A percentile compares a stretch with the other conserved stretches of the same genome.
These are phyloP conservation scores for Botrytis deweyae DNA, from an alignment of 2,329 filamentous ascomycete species.

Conservation along the genomic window DNA sequence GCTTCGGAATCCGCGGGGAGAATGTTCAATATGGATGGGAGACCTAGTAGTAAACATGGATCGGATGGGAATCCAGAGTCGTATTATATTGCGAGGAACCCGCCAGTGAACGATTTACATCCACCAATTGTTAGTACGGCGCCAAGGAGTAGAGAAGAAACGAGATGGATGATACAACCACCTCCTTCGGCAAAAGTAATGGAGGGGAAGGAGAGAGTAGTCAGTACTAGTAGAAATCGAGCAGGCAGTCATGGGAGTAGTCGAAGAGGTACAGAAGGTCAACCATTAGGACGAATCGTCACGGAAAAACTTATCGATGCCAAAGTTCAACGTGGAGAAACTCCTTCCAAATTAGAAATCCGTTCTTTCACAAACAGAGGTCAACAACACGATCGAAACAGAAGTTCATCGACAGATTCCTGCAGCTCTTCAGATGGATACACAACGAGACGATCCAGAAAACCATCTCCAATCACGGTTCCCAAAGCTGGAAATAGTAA, in stretches of 20 bases:
- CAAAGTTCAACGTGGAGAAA: constrained; percentile 36
- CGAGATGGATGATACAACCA: constrained; percentile 89
- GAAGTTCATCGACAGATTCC: constrained; percentile 29
- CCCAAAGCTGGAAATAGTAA: constrained; percentile 17
- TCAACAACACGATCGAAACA: constrained; percentile 28
- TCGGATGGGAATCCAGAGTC: constrained; percentile 33
- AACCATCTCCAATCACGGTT: constrained; percentile 33
- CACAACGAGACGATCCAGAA: constrained; percentile 28
- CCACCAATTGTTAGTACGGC: constrained; percentile 79
- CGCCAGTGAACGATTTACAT: constrained; percentile 82
- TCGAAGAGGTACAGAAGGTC: constrained; percentile 38
- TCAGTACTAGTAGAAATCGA: constrained; percentile 56
- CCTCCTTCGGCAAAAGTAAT: constrained; percentile 88
- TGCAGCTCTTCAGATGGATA: constrained; percentile 28
- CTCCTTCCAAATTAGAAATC: constrained; percentile 30
- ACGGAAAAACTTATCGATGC: constrained; percentile 37
- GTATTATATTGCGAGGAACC: constrained; percentile 48
- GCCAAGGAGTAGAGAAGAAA: constrained; percentile 66
- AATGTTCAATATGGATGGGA: constrained; percentile 51
- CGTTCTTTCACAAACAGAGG: constrained; percentile 24
- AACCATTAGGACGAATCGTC: constrained; percentile 24
- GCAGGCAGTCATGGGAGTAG: constrained; percentile 46
- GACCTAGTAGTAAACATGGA: constrained; percentile 30
- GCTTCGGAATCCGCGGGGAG: constrained; percentile 54
- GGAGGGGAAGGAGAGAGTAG: constrained; percentile 77